These are phyloP conservation scores for Microbotryomycetes sp. DNA, from an alignment of 1,284 basidiomycete genomes.

Conservation along the genomic window DNA sequence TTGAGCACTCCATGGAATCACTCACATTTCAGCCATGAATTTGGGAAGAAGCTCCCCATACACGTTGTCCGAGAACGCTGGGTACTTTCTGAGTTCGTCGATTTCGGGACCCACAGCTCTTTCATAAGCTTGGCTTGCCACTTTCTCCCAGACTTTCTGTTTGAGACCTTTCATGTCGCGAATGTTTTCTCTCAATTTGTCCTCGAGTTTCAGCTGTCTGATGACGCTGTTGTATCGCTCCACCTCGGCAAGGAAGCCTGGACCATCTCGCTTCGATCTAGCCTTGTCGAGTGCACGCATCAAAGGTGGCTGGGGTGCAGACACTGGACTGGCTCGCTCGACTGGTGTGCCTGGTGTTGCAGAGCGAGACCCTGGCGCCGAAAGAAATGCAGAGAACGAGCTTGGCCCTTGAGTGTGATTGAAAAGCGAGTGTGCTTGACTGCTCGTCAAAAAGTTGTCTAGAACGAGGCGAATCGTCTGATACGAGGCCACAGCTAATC, in stretches of 20 bases:
- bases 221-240: slow-evolving; percentile 49
- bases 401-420: slow-evolving; percentile 33
- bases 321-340: slow-evolving; percentile 12
- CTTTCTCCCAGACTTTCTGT: slow-evolving; percentile 46
- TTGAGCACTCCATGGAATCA: neutral
- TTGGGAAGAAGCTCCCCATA: slow-evolving; percentile 46
- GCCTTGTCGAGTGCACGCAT: slow-evolving; percentile 49
- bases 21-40: slow-evolving; percentile 43
- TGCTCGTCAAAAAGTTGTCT: slow-evolving; percentile 30
- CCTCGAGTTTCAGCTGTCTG: slow-evolving; percentile 39
- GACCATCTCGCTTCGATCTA: slow-evolving; percentile 48
- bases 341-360: slow-evolving; percentile 33
- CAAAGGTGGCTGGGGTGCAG: slow-evolving; percentile 39
- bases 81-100: slow-evolving; percentile 46
- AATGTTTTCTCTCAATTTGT: slow-evolving; percentile 40
- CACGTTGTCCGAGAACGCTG: slow-evolving; percentile 42
- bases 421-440: slow-evolving; percentile 27
- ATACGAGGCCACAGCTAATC: slow-evolving; percentile 40
- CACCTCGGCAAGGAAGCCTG: slow-evolving; percentile 47
- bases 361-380: slow-evolving; percentile 30
- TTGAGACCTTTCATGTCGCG: slow-evolving; percentile 32
- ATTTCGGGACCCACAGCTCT: slow-evolving; percentile 50
- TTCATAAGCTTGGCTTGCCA: slow-evolving; percentile 52
- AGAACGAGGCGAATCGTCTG: slow-evolving; percentile 40
- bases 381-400: slow-evolving; percentile 30